Evolutionary conservation across 768 basidiomycete species (phyloP), one percentile per base, ranked within the genome.

Genomic region (Paxillus ammoniavirescens): DNA sequence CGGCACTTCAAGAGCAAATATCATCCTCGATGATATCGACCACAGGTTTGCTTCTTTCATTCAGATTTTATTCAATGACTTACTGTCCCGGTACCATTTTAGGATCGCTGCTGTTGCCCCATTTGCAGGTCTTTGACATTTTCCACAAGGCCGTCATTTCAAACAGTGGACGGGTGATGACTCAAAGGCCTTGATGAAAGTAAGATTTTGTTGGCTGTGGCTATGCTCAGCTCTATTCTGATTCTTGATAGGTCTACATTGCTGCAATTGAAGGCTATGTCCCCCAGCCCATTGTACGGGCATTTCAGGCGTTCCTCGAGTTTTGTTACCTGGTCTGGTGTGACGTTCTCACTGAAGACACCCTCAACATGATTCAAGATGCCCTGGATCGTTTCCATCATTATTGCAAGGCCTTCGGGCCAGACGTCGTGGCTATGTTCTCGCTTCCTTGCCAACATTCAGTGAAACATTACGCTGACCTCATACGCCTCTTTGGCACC

Each of bases 121-220:
- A 1, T 73, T 68, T 45, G 48, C 70, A 4, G 68, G 65, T 4
- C 58, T 72, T 1, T 57, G 61, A 8, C 55, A 59, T 0, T 72
- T 73, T 49, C 62, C 62, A 13, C 53, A 71, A 35, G 71, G 72
- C 3, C 52, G 54, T 26, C 26, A 26, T 26, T 26, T 26, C 26
- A 26, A 26, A 26, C 26, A 26, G 26, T 26, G 26, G 26, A 73
- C 69, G 0, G 71, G 70, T 5, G 64, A 73, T 48, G 68, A 75
- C 40, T 75, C 70, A 3, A 74, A 75, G 33, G 72, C 65, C 0
- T 55, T 73, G 6, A 73, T 73, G 70, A 73, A 73, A 6, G 26
- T 26, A 26, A 26, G 26, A 26, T 26, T 26, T 26, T 26, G 6
- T 26, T 26, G 26, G 3, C 26, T 26, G 26, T 4, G 26, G 26